Evolutionary conservation across 2,329 filamentous ascomycete species (phyloP).

Genomic region (Thielaviopsis punctulata): DNA sequence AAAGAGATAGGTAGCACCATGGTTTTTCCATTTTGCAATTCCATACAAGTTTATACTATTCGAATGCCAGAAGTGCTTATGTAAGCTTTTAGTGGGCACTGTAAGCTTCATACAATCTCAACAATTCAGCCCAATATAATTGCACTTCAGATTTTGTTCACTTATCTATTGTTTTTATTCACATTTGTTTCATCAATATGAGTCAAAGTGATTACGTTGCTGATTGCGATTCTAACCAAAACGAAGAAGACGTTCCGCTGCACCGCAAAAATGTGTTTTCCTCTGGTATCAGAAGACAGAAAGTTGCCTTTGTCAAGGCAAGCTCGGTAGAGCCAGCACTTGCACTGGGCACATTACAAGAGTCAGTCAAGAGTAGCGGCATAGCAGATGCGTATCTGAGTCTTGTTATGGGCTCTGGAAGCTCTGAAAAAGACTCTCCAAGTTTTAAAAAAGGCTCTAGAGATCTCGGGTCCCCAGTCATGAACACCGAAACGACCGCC

Average conservation of each 20-base stretch:
- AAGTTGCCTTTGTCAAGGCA: conserved; percentile 40
- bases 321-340: conserved; percentile 20
- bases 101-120: too few species aligned
- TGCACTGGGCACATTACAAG: background rate
- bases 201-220: background rate
- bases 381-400: conserved; percentile 42
- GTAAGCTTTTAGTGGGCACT: too few species aligned
- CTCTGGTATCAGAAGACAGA: conserved; percentile 34
- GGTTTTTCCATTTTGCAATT: too few species aligned
- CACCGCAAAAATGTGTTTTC: conserved; percentile 38
- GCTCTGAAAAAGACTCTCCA: too few species aligned
- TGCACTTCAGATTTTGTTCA: too few species aligned
- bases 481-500: background rate
- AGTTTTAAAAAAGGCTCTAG: too few species aligned
- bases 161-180: background rate
- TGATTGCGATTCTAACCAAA: conserved; percentile 15
- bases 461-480: background rate
- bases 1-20: too few species aligned
- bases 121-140: too few species aligned
- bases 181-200: background rate
- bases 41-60: too few species aligned
- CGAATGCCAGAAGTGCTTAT: too few species aligned
- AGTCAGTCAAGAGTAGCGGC: background rate
- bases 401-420: conserved; percentile 42
- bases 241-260: conserved; percentile 32